A percentile compares a stretch with the other conserved stretches of the same genome.
These are phyloP conservation scores for Geotrichum candidum DNA, from an alignment of 1,139 yeast species.

Conservation along the genomic window DNA sequence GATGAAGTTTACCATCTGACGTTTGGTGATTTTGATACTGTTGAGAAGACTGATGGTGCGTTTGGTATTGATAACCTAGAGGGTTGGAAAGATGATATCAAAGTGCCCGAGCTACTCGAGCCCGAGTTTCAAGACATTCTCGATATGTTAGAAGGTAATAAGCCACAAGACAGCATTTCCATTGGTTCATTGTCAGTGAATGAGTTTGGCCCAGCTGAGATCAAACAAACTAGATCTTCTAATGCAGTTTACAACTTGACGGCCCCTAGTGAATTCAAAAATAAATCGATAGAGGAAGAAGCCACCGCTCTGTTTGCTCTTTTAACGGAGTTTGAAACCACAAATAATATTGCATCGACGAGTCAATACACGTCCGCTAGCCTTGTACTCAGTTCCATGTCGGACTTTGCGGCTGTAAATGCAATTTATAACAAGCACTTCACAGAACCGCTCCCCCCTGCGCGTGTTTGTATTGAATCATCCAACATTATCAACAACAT, in stretches of 20 bases:
- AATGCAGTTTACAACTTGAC: conserved; percentile 9
- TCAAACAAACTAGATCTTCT: not conserved
- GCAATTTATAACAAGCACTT: conserved; percentile 52
- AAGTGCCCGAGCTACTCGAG: conserved; percentile 46
- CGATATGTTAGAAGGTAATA: not conserved
- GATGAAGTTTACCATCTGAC: conserved; percentile 63
- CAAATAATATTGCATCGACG: not conserved
- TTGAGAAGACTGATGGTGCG: conserved; percentile 32
- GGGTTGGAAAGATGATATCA: conserved; percentile 30
- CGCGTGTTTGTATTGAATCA: conserved; percentile 78
- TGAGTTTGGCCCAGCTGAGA: not conserved
- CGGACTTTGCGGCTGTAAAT: conserved; percentile 56
- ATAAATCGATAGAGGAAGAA: conserved; percentile 7
- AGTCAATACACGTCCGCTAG: conserved; percentile 9
- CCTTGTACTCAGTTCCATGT: conserved; percentile 59
- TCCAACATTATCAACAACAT: conserved; percentile 35
- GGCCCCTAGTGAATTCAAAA: not conserved
- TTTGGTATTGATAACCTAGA: conserved; percentile 20
- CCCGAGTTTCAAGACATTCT: conserved; percentile 44
- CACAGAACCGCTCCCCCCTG: conserved; percentile 65
- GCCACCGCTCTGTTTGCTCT: conserved; percentile 1
- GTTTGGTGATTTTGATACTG: conserved; percentile 36
- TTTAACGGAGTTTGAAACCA: not conserved
- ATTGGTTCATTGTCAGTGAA: not conserved
- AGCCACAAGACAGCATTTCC: not conserved